Evolutionary conservation across 345 rosid genomes (phyloP), one percentile per base, ranked within the genome.

Genomic region (Combretum micranthum): DNA sequence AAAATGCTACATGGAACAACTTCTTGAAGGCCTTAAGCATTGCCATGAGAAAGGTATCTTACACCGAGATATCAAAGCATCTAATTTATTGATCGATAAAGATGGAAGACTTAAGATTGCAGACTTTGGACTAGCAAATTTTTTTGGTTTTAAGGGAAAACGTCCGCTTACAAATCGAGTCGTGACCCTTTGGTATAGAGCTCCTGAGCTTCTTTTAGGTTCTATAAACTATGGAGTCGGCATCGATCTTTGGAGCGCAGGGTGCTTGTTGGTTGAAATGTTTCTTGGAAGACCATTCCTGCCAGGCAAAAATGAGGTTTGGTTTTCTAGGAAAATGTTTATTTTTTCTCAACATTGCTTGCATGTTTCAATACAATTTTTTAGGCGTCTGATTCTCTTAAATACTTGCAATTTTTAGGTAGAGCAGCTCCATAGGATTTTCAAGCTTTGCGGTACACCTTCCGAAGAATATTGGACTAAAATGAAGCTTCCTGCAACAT

Each of bases 291-390:
- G 85, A 64, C 91, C 98, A 16, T 69, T 91, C 23, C 78, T 87
- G 96, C 94, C 92, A 0, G 98, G 98, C 14, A 83, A 95, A 52
- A 87, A 94, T 8, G 92, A 91, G 82, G 93, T 90, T 78, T 32
- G 42, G 44, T 20, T 16, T 32, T 12, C 13, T 19, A 47, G 21
- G n/a, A 37, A 60, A n/a, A 50, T 17, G 50, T 20, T 20, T 26
- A 19, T 43, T 15, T 6, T 19, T n/a, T n/a, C n/a, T n/a, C n/a
- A n/a, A n/a, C n/a, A n/a, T n/a, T n/a, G n/a, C n/a, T n/a, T n/a
- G n/a, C n/a, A n/a, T n/a, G n/a, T n/a, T n/a, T n/a, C n/a, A n/a
- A n/a, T n/a, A n/a, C n/a, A 16, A n/a, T 61, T 15, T 53, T 53
- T 18, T 20, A 4, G 18, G 21, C 45, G 19, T 62, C 45, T 32